Conservation (phyloP, 2,329 filamentous ascomycete species). For the Colletotrichum sp. region DNA sequence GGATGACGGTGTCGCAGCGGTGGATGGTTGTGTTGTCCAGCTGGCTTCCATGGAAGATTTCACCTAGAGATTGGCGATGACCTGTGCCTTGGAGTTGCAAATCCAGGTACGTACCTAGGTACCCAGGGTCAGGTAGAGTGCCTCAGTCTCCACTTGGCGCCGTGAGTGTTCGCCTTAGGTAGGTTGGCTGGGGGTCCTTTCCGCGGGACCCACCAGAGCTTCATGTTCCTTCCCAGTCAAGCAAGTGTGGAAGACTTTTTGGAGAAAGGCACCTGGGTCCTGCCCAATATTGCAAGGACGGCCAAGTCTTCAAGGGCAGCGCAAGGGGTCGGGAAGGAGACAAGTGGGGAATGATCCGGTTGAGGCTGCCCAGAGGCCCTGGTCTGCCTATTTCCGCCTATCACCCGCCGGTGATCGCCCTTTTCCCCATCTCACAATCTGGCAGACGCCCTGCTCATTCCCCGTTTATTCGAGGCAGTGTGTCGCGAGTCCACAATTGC, state of each 20-base stretch:
- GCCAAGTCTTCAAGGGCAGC: neutral
- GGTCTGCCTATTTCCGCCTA: neutral
- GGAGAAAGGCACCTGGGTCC: neutral
- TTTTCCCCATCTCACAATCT: neutral
- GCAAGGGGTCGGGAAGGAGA: neutral
- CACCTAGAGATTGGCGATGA: neutral
- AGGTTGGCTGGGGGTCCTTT: neutral
- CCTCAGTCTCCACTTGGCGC: neutral
- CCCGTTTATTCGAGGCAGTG: neutral
- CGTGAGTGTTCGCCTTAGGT: neutral
- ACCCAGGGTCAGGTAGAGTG: neutral
- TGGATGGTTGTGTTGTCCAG: neutral
- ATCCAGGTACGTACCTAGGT: neutral
- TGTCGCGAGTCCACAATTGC: neutral
- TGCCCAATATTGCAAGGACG: neutral
- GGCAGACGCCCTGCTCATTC: neutral
- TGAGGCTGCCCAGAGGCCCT: neutral
- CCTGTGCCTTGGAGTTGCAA: neutral
- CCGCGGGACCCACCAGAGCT: neutral
- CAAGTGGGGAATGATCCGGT: constrained; percentile 1
- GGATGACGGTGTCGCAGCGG: neutral
- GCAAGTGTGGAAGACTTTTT: neutral
- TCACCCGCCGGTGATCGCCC: neutral
- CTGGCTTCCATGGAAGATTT: neutral
- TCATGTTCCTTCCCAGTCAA: neutral